Conservation (phyloP, 768 basidiomycete genomes). For the Hygrocybe coccinea region DNA sequence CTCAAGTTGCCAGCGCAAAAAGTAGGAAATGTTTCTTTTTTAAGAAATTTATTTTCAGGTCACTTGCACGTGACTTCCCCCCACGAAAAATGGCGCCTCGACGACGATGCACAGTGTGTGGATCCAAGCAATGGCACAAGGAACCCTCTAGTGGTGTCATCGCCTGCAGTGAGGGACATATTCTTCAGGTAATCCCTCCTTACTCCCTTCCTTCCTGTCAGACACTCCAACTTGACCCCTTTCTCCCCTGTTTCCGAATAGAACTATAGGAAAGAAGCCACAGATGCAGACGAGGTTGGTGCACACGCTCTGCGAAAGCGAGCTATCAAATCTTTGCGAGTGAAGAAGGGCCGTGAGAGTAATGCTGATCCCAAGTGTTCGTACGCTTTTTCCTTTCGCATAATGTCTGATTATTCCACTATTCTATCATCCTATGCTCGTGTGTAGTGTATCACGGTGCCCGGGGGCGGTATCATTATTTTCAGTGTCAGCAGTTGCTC, state of each 20-base stretch:
- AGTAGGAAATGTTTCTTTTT: too few relatives aligned
- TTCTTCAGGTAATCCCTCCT: constrained; percentile 76
- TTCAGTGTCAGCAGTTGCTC: constrained; percentile 79
- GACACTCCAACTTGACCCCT: neutral
- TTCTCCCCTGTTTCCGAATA: constrained; percentile 26
- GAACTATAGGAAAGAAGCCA: constrained; percentile 81
- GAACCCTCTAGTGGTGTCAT: constrained; percentile 76
- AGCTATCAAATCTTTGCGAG: constrained; percentile 51
- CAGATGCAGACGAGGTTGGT: constrained; percentile 54
- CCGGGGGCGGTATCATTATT: constrained; percentile 72
- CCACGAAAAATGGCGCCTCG: constrained; percentile 57
- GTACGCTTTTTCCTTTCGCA: constrained; percentile 15
- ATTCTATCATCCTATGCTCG: too few relatives aligned
- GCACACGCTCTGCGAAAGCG: constrained; percentile 64
- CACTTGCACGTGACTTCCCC: neutral
- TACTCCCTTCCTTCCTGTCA: constrained; percentile 2
- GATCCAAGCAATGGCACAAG: constrained; percentile 84
- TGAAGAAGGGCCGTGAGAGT: constrained; percentile 47
- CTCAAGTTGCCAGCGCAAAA: too few relatives aligned
- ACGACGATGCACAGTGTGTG: constrained; percentile 69
- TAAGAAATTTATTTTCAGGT: too few relatives aligned
- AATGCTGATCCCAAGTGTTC: constrained; percentile 57
- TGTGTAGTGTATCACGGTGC: constrained; percentile 90
- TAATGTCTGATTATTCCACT: too few relatives aligned
- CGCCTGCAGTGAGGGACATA: constrained; percentile 87